Evolutionary conservation across 768 basidiomycete species (phyloP).

Genomic region (Omphalotus guepiniiformis): DNA sequence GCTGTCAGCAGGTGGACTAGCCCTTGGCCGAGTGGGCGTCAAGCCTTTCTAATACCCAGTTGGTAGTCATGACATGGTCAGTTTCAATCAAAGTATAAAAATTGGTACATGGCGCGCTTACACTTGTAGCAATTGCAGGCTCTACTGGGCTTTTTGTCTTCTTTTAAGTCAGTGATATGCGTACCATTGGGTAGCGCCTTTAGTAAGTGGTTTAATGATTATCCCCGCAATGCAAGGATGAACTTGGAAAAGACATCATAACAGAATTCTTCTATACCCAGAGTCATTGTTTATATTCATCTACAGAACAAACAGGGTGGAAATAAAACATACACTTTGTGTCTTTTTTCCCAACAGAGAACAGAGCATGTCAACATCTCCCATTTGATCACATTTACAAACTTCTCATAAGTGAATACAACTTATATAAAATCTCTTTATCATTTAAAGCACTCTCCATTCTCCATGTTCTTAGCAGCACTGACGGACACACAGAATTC

Average conservation of each 20-base stretch:
- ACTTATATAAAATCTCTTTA: too few species aligned
- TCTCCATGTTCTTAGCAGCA: too few species aligned
- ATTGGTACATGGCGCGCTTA: constrained; percentile 39
- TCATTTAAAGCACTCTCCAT: too few species aligned
- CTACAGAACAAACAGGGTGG: background rate
- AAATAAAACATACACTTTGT: constrained; percentile 36
- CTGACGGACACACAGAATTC: too few species aligned
- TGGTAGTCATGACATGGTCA: too few species aligned
- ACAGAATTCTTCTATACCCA: constrained; percentile 61
- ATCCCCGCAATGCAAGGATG: constrained; percentile 45
- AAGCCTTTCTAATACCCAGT: too few species aligned
- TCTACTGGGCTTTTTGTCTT: constrained; percentile 77
- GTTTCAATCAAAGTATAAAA: constrained; percentile 32
- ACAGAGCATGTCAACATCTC: too few species aligned
- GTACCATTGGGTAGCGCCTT: constrained; percentile 57
- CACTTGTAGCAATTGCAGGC: constrained; percentile 76
- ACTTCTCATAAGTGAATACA: too few species aligned
- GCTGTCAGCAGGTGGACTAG: too few species aligned
- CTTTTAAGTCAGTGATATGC: constrained; percentile 64
- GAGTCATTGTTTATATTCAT: background rate
- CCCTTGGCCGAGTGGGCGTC: too few species aligned
- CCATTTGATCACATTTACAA: too few species aligned
- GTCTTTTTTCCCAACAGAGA: constrained; percentile 48
- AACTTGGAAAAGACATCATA: constrained; percentile 53
- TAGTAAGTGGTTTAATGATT: constrained; percentile 44